Evolutionary conservation across 2,329 filamentous ascomycete species (phyloP).

Genomic region (Nemania diffusa): DNA sequence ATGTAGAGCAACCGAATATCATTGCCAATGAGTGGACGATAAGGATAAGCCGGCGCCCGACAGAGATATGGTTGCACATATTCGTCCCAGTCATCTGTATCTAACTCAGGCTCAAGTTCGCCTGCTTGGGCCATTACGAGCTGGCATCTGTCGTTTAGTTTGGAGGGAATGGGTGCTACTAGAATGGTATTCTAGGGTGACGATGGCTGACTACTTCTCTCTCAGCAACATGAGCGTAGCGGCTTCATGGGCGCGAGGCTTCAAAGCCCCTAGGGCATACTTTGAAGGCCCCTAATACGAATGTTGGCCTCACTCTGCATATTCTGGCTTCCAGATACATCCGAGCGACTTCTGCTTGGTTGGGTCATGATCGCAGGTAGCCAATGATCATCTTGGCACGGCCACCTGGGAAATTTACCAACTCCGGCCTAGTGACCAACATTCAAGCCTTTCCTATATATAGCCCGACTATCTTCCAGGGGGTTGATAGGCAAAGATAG

Average conservation of each 20-base stretch:
- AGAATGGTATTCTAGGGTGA: too few relatives aligned
- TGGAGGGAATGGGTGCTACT: background rate
- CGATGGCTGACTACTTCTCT: background rate
- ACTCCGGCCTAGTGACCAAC: background rate
- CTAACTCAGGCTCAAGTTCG: conserved; percentile 14
- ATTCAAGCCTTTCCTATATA: background rate
- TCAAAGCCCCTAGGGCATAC: too few relatives aligned
- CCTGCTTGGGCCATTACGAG: conserved; percentile 43
- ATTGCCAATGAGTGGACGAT: conserved; percentile 27
- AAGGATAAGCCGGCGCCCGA: conserved; percentile 37
- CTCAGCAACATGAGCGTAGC: background rate
- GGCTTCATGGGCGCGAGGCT: background rate
- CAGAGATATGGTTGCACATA: conserved; percentile 13
- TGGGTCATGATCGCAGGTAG: background rate
- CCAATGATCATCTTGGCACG: background rate
- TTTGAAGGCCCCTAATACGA: background rate
- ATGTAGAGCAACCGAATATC: conserved; percentile 40
- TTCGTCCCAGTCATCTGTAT: conserved; percentile 6
- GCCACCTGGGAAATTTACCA: background rate
- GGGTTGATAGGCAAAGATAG: background rate
- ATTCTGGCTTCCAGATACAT: background rate
- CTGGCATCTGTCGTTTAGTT: background rate
- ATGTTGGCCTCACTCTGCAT: background rate
- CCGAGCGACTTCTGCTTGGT: background rate
- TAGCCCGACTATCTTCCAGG: too few relatives aligned